Evolutionary conservation across 495 filamentous ascomycete species (phyloP).

Genomic region (Lophiostoma macrostomum): DNA sequence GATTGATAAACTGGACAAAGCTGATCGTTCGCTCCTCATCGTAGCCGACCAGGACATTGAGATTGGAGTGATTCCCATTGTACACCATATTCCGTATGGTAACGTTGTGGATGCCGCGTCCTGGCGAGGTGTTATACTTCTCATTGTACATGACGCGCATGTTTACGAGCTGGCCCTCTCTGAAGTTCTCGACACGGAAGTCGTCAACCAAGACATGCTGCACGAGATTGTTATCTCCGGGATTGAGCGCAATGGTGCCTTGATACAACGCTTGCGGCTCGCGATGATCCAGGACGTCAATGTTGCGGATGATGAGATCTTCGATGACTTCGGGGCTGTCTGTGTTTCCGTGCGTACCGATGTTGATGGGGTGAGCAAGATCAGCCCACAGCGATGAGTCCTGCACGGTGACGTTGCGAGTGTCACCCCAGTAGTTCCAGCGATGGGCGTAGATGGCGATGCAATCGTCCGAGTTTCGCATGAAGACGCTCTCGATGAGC

Average conservation of each 20-base stretch:
- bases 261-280: constrained; percentile 13
- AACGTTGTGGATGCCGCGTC: neutral
- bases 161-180: neutral
- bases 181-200: constrained; percentile 16
- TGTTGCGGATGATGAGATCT: constrained; percentile 18
- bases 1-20: too few relatives aligned
- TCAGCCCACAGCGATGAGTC: constrained; percentile 10
- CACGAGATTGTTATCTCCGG: constrained; percentile 18
- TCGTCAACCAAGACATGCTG: constrained; percentile 20
- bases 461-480: too few relatives aligned
- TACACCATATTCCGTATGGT: too few relatives aligned
- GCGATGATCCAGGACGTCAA: constrained; percentile 24
- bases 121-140: neutral
- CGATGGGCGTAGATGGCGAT: too few relatives aligned
- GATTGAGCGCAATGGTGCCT: constrained; percentile 22
- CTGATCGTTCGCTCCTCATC: too few relatives aligned
- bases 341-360: constrained; percentile 27
- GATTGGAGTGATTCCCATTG: too few relatives aligned
- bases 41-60: too few relatives aligned
- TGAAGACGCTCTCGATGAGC: too few relatives aligned
- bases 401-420: constrained; percentile 12
- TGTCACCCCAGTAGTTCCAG: constrained; percentile 13
- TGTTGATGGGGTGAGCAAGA: constrained; percentile 25
- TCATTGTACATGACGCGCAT: neutral
- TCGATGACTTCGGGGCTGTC: constrained; percentile 22